Conservation (phyloP, 495 filamentous ascomycete species). For the Aspergillus ellipticus region DNA sequence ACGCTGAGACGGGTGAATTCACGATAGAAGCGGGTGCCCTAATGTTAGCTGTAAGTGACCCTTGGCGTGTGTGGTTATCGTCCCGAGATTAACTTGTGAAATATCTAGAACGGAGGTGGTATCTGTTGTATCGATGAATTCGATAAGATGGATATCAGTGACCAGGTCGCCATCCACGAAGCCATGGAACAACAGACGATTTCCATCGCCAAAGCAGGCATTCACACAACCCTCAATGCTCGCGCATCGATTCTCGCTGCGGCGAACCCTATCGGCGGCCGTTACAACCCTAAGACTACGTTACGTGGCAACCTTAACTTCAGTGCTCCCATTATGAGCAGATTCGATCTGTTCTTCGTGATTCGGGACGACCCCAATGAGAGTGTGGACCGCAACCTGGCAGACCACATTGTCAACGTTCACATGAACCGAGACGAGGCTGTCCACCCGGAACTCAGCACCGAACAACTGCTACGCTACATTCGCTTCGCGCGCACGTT, state of each 20-base stretch:
- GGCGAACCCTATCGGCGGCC: slow-evolving; percentile 91
- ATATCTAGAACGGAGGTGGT: slow-evolving; percentile 51
- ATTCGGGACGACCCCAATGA: slow-evolving; percentile 97
- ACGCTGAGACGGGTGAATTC: slow-evolving; percentile 97
- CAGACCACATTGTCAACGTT: slow-evolving; percentile 90
- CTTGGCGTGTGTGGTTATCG: neutral
- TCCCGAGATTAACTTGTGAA: slow-evolving; percentile 8
- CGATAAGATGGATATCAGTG: slow-evolving; percentile 98
- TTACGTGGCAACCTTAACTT: slow-evolving; percentile 96
- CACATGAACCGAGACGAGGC: slow-evolving; percentile 90
- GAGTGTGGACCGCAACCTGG: slow-evolving; percentile 80
- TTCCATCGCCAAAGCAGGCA: slow-evolving; percentile 97
- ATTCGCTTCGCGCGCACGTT: slow-evolving; percentile 96
- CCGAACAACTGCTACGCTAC: slow-evolving; percentile 94
- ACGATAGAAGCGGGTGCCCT: slow-evolving; percentile 98
- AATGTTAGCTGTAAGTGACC: slow-evolving; percentile 81
- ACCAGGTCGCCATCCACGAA: slow-evolving; percentile 99
- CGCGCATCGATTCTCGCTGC: slow-evolving; percentile 93
- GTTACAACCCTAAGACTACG: slow-evolving; percentile 94
- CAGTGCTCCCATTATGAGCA: slow-evolving; percentile 96
- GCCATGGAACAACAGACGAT: slow-evolving; percentile 99
- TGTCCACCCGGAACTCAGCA: slow-evolving; percentile 87
- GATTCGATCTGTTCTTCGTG: slow-evolving; percentile 99
- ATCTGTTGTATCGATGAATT: slow-evolving; percentile 99
- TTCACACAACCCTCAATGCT: slow-evolving; percentile 96